Evolutionary conservation across 2,329 filamentous ascomycete species (phyloP).

Genomic region (Beauveria rudraprayagi): DNA sequence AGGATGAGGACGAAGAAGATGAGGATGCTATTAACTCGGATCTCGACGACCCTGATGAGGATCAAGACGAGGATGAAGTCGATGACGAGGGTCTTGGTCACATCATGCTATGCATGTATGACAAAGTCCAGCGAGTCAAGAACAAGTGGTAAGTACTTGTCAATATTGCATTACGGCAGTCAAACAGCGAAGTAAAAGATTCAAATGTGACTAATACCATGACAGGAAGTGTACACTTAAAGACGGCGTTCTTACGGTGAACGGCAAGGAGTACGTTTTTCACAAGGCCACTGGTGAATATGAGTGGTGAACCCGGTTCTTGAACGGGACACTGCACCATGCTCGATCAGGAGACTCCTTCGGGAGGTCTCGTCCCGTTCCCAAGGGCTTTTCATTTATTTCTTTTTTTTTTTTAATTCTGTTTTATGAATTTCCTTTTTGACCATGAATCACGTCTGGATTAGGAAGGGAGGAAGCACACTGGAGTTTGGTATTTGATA

Average conservation of each 20-base stretch:
- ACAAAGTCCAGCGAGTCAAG: slow-evolving; percentile 98
- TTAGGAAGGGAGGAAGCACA: neutral
- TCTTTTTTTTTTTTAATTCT: neutral
- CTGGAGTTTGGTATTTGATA: neutral
- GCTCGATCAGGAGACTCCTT: neutral
- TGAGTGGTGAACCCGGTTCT: slow-evolving; percentile 65
- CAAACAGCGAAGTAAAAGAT: too few species aligned
- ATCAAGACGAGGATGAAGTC: slow-evolving; percentile 74
- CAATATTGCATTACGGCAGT: too few species aligned
- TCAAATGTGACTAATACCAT: slow-evolving; percentile 7
- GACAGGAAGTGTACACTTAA: slow-evolving; percentile 92
- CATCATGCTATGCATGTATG: slow-evolving; percentile 98
- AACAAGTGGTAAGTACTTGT: slow-evolving; percentile 70
- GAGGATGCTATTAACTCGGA: slow-evolving; percentile 99
- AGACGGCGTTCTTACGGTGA: slow-evolving; percentile 88
- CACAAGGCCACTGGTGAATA: slow-evolving; percentile 97
- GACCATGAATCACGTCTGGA: neutral
- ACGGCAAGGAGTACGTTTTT: slow-evolving; percentile 94
- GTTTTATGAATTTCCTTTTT: neutral
- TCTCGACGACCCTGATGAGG: slow-evolving; percentile 88
- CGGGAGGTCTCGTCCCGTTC: neutral
- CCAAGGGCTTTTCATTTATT: neutral
- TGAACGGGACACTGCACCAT: neutral
- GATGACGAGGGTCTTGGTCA: slow-evolving; percentile 77
- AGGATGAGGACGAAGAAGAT: slow-evolving; percentile 57